Evolutionary conservation across 2,329 filamentous ascomycete species (phyloP).

Genomic region (Hymenoscyphus linearis): DNA sequence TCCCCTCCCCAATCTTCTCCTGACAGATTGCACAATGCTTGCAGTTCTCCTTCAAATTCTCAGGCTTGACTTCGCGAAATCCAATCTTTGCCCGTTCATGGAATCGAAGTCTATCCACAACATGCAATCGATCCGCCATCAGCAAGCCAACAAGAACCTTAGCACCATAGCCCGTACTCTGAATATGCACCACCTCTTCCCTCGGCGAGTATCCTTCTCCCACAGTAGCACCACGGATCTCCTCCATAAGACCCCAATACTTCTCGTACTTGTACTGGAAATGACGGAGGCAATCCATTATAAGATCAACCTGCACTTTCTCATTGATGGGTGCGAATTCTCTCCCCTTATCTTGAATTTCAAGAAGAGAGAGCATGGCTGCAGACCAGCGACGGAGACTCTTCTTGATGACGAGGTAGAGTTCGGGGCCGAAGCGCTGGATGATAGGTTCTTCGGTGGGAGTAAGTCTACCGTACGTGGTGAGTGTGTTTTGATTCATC

Average conservation of each 20-base stretch:
- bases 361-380: not conserved
- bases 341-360: not conserved
- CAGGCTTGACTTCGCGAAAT: slow-evolving; percentile 8
- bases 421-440: slow-evolving; percentile 1
- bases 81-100: slow-evolving; percentile 6
- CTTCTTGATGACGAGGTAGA: slow-evolving; percentile 7
- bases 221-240: not conserved
- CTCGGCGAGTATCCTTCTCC: not conserved
- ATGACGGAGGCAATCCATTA: slow-evolving; percentile 12
- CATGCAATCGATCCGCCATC: slow-evolving; percentile 22
- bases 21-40: slow-evolving; percentile 21
- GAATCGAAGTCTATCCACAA: slow-evolving; percentile 10
- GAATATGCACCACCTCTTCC: slow-evolving; percentile 10
- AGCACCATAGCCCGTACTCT: slow-evolving; percentile 18
- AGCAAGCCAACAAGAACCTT: slow-evolving; percentile 23
- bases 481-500: not conserved
- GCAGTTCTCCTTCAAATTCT: slow-evolving; percentile 8
- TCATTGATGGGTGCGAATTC: slow-evolving; percentile 8
- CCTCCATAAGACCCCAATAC: slow-evolving; percentile 15
- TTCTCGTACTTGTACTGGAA: slow-evolving; percentile 16
- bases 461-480: not conserved
- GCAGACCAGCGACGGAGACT: slow-evolving; percentile 5
- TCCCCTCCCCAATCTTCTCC: slow-evolving; percentile 12
- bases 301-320: slow-evolving; percentile 10
- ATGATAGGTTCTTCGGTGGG: slow-evolving; percentile 6